Conservation (phyloP, 768 basidiomycete species). For the Mycena galopus region DNA sequence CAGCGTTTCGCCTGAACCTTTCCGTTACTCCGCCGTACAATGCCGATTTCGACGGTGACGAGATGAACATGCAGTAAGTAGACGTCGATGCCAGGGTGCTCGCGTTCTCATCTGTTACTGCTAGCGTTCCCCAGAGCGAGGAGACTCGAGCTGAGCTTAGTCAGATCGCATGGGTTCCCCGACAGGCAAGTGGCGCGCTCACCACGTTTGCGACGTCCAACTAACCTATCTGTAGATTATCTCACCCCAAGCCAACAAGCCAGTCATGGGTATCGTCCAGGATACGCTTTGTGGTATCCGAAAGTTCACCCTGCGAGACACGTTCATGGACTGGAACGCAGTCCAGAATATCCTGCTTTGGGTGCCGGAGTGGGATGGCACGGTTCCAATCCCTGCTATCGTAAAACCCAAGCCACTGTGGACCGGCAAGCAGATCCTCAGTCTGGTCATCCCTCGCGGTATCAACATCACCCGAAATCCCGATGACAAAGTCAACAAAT, state of each 20-base stretch:
- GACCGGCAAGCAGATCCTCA: constrained; percentile 97
- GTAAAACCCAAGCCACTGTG: constrained; percentile 97
- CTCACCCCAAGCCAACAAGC: constrained; percentile 99
- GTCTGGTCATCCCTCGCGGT: constrained; percentile 92
- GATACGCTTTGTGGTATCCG: constrained; percentile 98
- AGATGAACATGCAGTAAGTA: constrained; percentile 99
- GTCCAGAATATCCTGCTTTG: constrained; percentile 98
- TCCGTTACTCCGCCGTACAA: constrained; percentile 99
- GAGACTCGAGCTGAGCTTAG: constrained; percentile 98
- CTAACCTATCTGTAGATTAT: constrained; percentile 76
- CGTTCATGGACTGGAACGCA: constrained; percentile 94
- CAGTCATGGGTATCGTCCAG: constrained; percentile 99
- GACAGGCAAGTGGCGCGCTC: constrained; percentile 70
- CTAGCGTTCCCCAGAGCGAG: constrained; percentile 95
- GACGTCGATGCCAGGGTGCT: neutral
- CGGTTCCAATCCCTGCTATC: constrained; percentile 92
- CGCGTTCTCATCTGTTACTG: constrained; percentile 22
- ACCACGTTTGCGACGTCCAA: neutral
- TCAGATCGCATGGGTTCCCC: constrained; percentile 98
- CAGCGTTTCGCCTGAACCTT: constrained; percentile 97
- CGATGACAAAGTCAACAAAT: constrained; percentile 72
- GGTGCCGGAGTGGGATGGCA: constrained; percentile 98
- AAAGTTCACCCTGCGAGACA: constrained; percentile 96
- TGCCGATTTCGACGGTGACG: constrained; percentile 99
- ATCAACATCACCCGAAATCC: constrained; percentile 92